Conservation (phyloP, 257 asterid genomes). For the Cruciata laevipes region DNA sequence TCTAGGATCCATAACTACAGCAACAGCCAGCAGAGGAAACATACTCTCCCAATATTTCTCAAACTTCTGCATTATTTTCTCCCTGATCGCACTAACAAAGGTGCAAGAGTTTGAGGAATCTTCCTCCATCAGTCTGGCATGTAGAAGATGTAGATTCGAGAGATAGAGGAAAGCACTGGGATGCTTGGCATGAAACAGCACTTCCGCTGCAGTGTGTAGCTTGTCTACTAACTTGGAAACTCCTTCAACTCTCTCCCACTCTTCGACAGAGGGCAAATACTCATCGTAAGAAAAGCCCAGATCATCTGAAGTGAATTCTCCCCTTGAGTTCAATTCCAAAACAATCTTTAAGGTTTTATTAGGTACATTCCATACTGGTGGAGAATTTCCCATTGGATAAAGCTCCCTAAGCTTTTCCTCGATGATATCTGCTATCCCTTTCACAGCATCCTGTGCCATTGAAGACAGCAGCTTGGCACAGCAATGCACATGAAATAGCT, state of each 20-base stretch:
- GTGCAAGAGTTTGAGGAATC: constrained; percentile 9
- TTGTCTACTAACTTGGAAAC: constrained; percentile 1
- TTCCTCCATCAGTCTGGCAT: constrained; percentile 9
- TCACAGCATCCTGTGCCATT: neutral
- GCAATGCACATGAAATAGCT: neutral
- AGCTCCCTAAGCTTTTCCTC: neutral
- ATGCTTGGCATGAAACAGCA: constrained; percentile 1
- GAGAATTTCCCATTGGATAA: neutral
- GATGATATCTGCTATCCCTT: neutral
- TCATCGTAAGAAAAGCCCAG: constrained; percentile 2
- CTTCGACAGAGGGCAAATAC: constrained; percentile 12
- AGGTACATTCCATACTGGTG: neutral
- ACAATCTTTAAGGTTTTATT: neutral
- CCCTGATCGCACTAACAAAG: constrained; percentile 10
- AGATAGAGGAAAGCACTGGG: constrained; percentile 18
- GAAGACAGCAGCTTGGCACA: neutral
- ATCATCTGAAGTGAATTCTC: neutral
- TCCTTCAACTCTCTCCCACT: neutral
- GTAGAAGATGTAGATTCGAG: constrained; percentile 20
- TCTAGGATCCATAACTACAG: constrained; percentile 29
- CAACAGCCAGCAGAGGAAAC: constrained; percentile 22
- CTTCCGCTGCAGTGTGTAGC: neutral
- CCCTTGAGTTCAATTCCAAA: neutral
- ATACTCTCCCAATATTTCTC: constrained; percentile 16
- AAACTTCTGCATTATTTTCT: constrained; percentile 19